Evolutionary conservation across 352 stramenopile species (phyloP), one percentile per base, ranked within the genome.

Genomic region (Globisporangium cederbergense): DNA sequence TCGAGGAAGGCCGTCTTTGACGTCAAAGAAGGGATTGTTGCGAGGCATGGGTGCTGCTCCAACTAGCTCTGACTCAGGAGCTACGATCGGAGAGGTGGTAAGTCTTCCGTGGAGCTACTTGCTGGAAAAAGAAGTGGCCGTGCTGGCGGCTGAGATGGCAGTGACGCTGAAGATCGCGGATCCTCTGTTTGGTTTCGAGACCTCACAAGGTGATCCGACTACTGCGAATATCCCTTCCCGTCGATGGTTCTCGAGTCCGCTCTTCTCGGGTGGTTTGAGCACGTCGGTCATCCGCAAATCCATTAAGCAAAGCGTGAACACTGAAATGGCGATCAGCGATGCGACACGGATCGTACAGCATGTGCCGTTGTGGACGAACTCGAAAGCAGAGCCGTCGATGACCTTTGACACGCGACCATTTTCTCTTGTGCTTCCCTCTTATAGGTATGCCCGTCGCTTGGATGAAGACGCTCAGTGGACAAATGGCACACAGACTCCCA

Each of bases 121-220:
- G 51, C 62, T 93, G 0, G 76, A 93, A 58, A 92, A 91, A 61
- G 77, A 88, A 14, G 14, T 93, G 9, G 84, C 73, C 10, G 66
- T 81, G 13, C 63, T 93, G 1, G 56, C 71, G 25, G 66, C 77
- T 7, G 75, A 88, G 47, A 83, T 93, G 73, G 70, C 69, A 0
- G 52, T 88, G 20, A 92, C 83, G 10, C 60, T 91, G 9, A 66
- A 75, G 3, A 66, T 76, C 18, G 83, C 79, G 0, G 71, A 90
- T 22, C 69, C 71, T 0, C 66, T 67, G 13, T 82, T 79, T 38
- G 20, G 9, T 7, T 60, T 40, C 16, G 54, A 43, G 0, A 46
- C 20, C 4, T 62, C 13, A 2, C 34, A 66, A 25, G 30, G n/a
- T 34, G 36, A 14, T 43, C 7, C 42, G 25, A 20, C 34, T 16